Percentiles rank a stretch among this genome's conserved stretches.
Conservation (phyloP, 1,139 yeast species). For the Geotrichum klebahnii region DNA sequence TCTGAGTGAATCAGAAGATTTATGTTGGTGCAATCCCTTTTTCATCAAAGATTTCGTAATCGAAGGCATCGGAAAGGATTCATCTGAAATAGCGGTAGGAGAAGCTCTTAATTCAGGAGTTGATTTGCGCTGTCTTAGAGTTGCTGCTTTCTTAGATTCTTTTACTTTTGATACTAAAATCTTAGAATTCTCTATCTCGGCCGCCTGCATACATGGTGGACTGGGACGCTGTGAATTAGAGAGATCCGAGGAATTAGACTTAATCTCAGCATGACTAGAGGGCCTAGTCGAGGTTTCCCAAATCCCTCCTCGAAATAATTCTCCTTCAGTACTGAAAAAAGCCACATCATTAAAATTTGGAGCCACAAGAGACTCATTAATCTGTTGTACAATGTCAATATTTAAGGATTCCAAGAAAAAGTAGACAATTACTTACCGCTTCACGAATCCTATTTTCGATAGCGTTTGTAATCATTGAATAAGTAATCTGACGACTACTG, state of each 20-base stretch:
- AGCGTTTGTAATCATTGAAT: conserved; percentile 70
- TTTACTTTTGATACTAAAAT: too few relatives aligned
- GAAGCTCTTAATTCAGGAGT: conserved; percentile 6
- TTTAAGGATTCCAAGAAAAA: background rate
- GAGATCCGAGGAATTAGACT: background rate
- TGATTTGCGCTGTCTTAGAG: conserved; percentile 2
- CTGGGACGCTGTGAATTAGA: background rate
- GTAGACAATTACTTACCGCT: conserved; percentile 38
- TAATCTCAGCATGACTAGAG: background rate
- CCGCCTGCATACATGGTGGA: too few relatives aligned
- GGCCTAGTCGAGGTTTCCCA: conserved; percentile 48
- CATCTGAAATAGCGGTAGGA: background rate
- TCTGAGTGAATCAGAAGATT: background rate
- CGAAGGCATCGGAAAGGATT: background rate
- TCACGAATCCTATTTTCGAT: conserved; percentile 77
- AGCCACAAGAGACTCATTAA: conserved; percentile 70
- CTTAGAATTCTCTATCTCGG: too few relatives aligned
- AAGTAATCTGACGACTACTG: conserved; percentile 74
- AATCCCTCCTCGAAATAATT: conserved; percentile 83
- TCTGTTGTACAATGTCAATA: conserved; percentile 15
- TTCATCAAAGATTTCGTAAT: background rate
- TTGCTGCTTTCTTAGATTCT: background rate
- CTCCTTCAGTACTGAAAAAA: conserved; percentile 59
- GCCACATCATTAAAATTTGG: conserved; percentile 89
- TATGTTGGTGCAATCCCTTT: background rate